Conservation (phyloP, 768 basidiomycete genomes). For the Pleurotus djamor region DNA sequence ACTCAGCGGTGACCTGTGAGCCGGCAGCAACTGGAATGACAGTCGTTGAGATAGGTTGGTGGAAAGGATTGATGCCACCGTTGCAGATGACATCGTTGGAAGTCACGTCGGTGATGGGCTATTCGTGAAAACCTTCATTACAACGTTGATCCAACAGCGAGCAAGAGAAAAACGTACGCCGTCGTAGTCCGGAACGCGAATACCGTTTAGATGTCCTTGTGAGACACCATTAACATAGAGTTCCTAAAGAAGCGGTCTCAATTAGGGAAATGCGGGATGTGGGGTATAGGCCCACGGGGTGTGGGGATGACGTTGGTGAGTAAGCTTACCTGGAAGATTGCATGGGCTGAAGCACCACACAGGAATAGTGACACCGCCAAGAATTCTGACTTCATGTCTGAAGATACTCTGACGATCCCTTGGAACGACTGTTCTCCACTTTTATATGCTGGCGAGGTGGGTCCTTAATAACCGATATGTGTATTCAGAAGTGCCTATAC, state of each 20-base stretch:
- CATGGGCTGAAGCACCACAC: constrained; percentile 40
- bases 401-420: too few relatives aligned
- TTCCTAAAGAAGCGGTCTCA: constrained; percentile 23
- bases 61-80: constrained; percentile 56
- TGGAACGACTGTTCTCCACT: too few relatives aligned
- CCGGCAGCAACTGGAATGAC: constrained; percentile 53
- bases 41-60: constrained; percentile 39
- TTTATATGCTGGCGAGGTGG: too few relatives aligned
- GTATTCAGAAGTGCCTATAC: too few relatives aligned
- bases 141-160: not conserved
- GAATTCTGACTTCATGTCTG: too few relatives aligned
- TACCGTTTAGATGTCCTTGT: constrained; percentile 39
- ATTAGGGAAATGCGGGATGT: too few relatives aligned
- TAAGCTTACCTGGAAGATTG: constrained; percentile 45
- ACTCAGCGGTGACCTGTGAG: constrained; percentile 50
- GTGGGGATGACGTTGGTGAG: not conserved
- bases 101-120: constrained; percentile 59
- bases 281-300: too few relatives aligned
- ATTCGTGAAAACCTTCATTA: not conserved
- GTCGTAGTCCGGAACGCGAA: constrained; percentile 44
- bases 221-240: constrained; percentile 50
- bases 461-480: too few relatives aligned
- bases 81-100: constrained; percentile 59
- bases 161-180: constrained; percentile 23
- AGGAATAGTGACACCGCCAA: constrained; percentile 22